Conservation (phyloP, 352 stramenopile species). For the Thraustochytrium aureum region DNA sequence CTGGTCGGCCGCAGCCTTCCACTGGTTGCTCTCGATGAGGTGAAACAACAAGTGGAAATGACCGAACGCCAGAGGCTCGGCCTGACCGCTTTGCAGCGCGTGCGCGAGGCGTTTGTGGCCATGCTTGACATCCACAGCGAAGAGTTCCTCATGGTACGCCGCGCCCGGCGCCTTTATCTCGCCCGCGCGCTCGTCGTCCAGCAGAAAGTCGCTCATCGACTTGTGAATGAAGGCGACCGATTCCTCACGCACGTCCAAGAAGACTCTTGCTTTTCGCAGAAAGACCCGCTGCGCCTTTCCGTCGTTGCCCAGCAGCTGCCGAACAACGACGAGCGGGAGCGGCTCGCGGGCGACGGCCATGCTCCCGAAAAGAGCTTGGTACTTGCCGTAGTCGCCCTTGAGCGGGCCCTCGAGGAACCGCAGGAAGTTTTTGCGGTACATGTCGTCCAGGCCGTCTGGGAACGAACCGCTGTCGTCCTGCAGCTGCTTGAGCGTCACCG, state of each 20-base stretch:
- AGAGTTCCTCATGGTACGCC: too few relatives aligned
- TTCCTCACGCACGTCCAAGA: too few relatives aligned
- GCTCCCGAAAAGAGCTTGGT: neutral
- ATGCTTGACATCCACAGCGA: too few relatives aligned
- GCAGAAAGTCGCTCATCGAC: conserved; percentile 5
- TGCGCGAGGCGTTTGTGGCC: too few relatives aligned
- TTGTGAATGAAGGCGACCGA: conserved; percentile 8
- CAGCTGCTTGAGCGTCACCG: too few relatives aligned
- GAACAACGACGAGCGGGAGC: neutral
- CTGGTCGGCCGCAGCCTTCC: neutral
- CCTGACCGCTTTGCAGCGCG: neutral
- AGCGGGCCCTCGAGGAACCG: neutral
- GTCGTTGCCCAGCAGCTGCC: too few relatives aligned
- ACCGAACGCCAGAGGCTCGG: neutral
- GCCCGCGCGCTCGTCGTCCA: too few relatives aligned
- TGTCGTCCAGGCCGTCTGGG: neutral
- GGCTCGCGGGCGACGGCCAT: neutral
- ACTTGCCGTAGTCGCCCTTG: neutral
- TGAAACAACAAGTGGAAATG: neutral
- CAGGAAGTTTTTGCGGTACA: neutral
- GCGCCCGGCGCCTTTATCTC: too few relatives aligned
- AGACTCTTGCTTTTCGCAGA: neutral
- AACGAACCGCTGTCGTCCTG: too few relatives aligned
- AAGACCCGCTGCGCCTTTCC: neutral
- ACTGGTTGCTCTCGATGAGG: neutral